Percentiles rank a stretch among this genome's conserved stretches.
Conservation (phyloP, 495 filamentous ascomycete genomes). For the Aspergillus sclerotioniger region DNA sequence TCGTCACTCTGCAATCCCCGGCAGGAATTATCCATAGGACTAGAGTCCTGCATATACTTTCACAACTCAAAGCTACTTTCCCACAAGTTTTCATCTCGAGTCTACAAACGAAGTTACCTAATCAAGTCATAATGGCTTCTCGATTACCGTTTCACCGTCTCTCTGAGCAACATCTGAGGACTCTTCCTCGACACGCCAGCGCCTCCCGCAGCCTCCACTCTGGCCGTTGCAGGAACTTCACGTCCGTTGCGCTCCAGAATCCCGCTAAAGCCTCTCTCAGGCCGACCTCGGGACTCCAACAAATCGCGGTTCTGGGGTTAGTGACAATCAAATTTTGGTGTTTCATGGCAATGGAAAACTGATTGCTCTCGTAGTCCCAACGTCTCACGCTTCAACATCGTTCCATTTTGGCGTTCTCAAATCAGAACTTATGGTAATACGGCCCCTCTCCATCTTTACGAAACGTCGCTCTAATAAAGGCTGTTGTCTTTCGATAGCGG, state of each 20-base stretch:
- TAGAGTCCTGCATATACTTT: not conserved
- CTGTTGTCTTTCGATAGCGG: conserved; percentile 47
- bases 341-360: not conserved
- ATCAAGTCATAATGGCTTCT: conserved; percentile 37
- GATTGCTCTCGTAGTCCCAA: conserved; percentile 19
- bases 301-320: conserved; percentile 30
- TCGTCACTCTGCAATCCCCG: conserved; percentile 10
- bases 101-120: conserved; percentile 13
- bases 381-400: conserved; percentile 27
- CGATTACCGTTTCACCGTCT: conserved; percentile 41
- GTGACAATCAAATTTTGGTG: not conserved
- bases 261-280: not conserved
- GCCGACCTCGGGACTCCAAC: conserved; percentile 29
- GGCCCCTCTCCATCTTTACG: not conserved
- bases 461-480: not conserved
- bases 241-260: conserved; percentile 13
- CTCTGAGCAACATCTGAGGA: conserved; percentile 33
- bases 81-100: not conserved
- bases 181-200: conserved; percentile 28
- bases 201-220: conserved; percentile 14
- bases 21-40: not conserved
- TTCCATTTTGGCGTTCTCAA: conserved; percentile 34
- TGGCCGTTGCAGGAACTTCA: conserved; percentile 17
- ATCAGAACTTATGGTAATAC: conserved; percentile 40
- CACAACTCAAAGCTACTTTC: not conserved